Conservation (phyloP, 495 filamentous ascomycete genomes). For the Hypoxylon perforatum region DNA sequence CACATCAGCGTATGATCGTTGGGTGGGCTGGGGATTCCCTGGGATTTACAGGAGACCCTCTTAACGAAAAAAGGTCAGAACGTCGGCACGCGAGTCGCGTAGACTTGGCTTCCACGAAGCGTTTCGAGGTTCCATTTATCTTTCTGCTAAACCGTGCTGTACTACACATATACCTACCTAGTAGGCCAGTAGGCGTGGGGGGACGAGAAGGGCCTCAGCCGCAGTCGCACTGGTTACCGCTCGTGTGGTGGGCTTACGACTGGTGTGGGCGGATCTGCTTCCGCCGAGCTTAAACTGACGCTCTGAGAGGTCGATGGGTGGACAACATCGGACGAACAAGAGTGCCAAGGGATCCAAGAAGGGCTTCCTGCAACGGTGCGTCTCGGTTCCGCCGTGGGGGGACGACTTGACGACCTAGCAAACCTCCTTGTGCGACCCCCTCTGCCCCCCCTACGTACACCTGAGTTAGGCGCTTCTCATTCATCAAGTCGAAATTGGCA, state of each 20-base stretch:
- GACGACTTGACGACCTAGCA: neutral
- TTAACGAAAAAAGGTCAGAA: conserved; percentile 20
- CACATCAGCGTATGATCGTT: conserved; percentile 16
- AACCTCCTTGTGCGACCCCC: neutral
- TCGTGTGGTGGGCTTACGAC: conserved; percentile 11
- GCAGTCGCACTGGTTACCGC: conserved; percentile 18
- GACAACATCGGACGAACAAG: conserved; percentile 15
- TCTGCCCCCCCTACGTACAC: neutral
- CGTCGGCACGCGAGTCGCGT: conserved; percentile 18
- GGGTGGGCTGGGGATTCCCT: conserved; percentile 10
- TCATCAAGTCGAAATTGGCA: neutral
- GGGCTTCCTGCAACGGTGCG: neutral
- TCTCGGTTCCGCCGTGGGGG: conserved; percentile 9
- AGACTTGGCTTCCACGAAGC: conserved; percentile 34
- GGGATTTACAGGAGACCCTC: conserved; percentile 21
- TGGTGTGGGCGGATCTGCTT: conserved; percentile 13
- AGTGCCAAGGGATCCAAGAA: neutral
- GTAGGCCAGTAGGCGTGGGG: too few species aligned
- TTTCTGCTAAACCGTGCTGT: conserved; percentile 10
- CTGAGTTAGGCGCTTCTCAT: neutral
- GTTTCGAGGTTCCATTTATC: conserved; percentile 32
- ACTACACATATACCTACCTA: too few species aligned
- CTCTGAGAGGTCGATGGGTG: neutral
- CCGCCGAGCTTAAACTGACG: conserved; percentile 13
- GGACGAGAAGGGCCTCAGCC: neutral